Percentiles rank a stretch among this genome's conserved stretches.
phyloP scores from a whole-genome alignment of 2,329 filamentous ascomycete genomes.

The Aspergillus thermomutatus region DNA sequence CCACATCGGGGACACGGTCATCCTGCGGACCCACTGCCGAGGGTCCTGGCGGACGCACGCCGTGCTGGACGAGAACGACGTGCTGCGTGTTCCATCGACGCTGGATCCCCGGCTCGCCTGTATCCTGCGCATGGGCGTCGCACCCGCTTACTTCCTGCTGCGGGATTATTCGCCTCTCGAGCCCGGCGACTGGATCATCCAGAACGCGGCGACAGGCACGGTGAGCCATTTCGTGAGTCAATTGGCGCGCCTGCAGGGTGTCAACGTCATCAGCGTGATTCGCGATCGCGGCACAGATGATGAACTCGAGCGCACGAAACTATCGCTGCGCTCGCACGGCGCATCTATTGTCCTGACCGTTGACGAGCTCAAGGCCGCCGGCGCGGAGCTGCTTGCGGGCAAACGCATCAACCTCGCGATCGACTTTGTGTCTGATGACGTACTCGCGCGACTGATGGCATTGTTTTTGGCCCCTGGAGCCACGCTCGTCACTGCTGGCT shows the following conservation, averaged over 20 bases:
- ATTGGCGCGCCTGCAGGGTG: neutral
- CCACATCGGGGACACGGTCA: neutral
- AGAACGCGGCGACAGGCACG: constrained; percentile 1
- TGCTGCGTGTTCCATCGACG: neutral
- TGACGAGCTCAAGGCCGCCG: neutral
- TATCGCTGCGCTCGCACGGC: neutral
- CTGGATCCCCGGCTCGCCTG: neutral
- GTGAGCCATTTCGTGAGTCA: neutral
- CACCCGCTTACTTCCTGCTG: constrained; percentile 2
- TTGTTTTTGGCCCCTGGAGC: neutral
- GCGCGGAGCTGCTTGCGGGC: neutral
- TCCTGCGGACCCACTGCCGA: neutral
- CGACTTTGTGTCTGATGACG: neutral
- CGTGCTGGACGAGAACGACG: neutral
- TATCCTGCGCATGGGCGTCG: neutral
- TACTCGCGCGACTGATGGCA: neutral
- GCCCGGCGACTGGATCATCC: constrained; percentile 3
- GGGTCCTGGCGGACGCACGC: neutral
- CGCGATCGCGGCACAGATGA: neutral
- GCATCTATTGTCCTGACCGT: neutral
- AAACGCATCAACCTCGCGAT: neutral
- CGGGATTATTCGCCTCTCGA: neutral
- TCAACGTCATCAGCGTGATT: neutral
- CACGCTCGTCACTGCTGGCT: neutral
- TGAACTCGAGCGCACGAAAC: neutral